Conservation (phyloP, 306 rosid genomes). For the Benincasa hispida region DNA sequence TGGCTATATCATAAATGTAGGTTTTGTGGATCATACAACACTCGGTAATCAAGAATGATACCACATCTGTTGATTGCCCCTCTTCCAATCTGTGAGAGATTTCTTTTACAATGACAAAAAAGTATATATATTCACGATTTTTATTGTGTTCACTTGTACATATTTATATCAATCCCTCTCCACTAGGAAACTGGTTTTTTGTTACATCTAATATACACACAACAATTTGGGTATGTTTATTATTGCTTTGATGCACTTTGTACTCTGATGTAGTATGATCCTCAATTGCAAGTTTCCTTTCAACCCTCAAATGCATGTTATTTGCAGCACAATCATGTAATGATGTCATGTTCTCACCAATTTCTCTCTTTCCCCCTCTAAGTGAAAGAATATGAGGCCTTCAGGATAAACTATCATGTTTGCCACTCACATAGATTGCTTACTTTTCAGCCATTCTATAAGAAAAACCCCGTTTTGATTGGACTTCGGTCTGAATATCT, state of each 20-base stretch:
- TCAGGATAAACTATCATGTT: background rate
- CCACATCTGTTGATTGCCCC: constrained; percentile 37
- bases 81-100: constrained; percentile 17
- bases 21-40: constrained; percentile 81
- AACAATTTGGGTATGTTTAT: no score
- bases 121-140: constrained; percentile 12
- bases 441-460: background rate
- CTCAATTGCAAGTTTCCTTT: no score
- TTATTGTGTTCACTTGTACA: constrained; percentile 27
- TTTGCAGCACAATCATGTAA: background rate
- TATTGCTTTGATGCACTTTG: no score
- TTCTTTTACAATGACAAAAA: background rate
- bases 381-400: background rate
- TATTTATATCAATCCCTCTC: constrained; percentile 32
- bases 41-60: constrained; percentile 80
- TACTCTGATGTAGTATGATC: no score
- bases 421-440: background rate
- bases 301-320: background rate
- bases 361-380: background rate
- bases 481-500: background rate
- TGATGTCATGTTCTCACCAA: background rate
- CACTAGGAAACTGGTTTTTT: constrained; percentile 20
- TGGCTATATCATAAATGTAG: constrained; percentile 94
- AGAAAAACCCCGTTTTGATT: background rate
- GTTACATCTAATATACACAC: constrained; percentile 12